A percentile compares a stretch with the other conserved stretches of the same genome.
Evolutionary conservation across 768 basidiomycete genomes (phyloP).

Genomic region (Tulasnella sp.): DNA sequence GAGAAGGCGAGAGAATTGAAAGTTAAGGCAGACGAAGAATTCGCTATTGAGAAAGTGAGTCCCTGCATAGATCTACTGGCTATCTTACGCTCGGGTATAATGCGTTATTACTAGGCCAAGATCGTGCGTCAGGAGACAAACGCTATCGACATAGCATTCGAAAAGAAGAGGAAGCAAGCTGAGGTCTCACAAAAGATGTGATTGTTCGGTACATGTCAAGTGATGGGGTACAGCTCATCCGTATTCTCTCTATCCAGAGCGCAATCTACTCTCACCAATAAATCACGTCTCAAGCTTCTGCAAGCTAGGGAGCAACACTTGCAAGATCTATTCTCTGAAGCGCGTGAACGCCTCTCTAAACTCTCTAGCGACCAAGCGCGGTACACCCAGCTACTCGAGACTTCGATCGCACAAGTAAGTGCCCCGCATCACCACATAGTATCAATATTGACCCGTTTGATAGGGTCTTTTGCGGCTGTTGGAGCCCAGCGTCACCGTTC

Average conservation of each 20-base stretch:
- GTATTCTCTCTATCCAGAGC: slow-evolving; percentile 39
- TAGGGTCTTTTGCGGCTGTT: slow-evolving; percentile 69
- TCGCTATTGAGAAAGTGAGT: slow-evolving; percentile 88
- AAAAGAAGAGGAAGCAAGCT: slow-evolving; percentile 91
- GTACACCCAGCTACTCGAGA: slow-evolving; percentile 75
- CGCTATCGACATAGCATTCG: slow-evolving; percentile 86
- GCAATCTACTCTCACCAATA: slow-evolving; percentile 93
- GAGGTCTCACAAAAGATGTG: slow-evolving; percentile 98
- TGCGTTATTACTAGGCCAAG: slow-evolving; percentile 55
- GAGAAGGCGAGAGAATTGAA: slow-evolving; percentile 96
- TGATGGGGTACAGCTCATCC: slow-evolving; percentile 7
- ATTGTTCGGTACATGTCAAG: slow-evolving; percentile 24
- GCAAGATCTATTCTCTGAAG: slow-evolving; percentile 72
- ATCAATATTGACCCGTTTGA: not conserved
- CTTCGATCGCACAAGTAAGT: slow-evolving; percentile 62
- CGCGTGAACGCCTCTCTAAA: slow-evolving; percentile 50
- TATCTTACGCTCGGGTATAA: not conserved
- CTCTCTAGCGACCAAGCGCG: slow-evolving; percentile 54
- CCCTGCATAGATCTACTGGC: too few species aligned
- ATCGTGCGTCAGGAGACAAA: slow-evolving; percentile 94
- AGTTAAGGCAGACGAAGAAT: slow-evolving; percentile 98
- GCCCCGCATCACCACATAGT: not conserved
- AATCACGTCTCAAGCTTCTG: slow-evolving; percentile 80
- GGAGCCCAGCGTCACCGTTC: slow-evolving; percentile 57
- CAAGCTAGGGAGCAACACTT: slow-evolving; percentile 87